Base-by-base conservation (phyloP, 2,329 filamentous ascomycete species). In the Colletotrichum aenigma region DNA sequence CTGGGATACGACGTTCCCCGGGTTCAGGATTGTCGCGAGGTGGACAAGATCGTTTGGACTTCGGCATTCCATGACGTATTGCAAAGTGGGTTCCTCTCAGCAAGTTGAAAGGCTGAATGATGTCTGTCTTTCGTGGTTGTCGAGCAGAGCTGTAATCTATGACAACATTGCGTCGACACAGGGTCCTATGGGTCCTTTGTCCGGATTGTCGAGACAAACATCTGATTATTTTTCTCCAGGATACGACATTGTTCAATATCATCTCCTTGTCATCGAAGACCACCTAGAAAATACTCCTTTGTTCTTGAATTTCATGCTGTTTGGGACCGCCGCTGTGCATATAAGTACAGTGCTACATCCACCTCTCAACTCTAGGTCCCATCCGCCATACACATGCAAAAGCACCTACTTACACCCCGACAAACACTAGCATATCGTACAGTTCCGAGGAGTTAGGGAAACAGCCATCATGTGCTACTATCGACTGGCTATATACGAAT, bases 1-100 rank as follows among this genome's bases (percentile, higher is more conserved):
- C 78, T 84, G 34, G 82, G 82, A 18, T 81, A 79, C 74, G 71
- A 79, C n/a, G 82, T 84, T 7, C 81, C 81, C 16, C 79, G 79
- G 30, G 77, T 80, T 16, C 75, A 78, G 18, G 78, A 81, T 32
- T 70, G 66, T 43, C 70, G 78, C 75, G 7, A 82, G 78, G n/a
- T 77, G 79, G 26, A 76, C 62, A 74, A 71, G 6, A 76, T 84
- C 16, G 77, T 77, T 5, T 84, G 82, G 82, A 79, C 81, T 28
- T 79, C 79, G 16, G 77, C 80, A 60, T 84, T 81, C 64, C 76
- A 79, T n/a, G 82, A 84, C 60, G 67, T 81, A 28, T 28, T 72
- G 21, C 34, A 64, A 30, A 75, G 66, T 26, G 52, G 61, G 4
- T 67, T 66, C 16, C 65, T 76, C 16, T 52, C 7, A 26, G 56